These are phyloP conservation scores for Globisporangium radiosum DNA, from an alignment of 352 stramenopile species.

Conservation along the genomic window DNA sequence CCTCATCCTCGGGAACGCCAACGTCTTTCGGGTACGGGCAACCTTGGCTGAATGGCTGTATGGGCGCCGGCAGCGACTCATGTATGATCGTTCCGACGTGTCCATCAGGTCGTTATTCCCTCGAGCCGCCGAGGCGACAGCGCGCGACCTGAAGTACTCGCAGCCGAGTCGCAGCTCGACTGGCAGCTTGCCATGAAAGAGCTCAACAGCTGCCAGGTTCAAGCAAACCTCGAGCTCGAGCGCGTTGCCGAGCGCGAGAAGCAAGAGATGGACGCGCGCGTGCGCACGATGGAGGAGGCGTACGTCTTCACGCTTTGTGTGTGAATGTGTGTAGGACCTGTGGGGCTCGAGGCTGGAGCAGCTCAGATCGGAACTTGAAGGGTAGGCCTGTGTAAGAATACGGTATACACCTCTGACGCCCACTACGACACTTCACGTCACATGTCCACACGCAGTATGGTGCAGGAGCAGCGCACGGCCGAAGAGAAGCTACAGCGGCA, in stretches of 20 bases:
- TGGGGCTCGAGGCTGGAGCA: too few species aligned
- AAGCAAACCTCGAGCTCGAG: conserved; percentile 49
- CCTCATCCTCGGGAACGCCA: conserved; percentile 69
- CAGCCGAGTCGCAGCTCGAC: conserved; percentile 49
- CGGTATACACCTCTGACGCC: not conserved
- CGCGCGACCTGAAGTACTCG: conserved; percentile 21
- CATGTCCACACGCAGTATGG: conserved; percentile 27
- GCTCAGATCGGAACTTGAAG: too few species aligned
- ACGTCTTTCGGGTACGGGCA: conserved; percentile 51
- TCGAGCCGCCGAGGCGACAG: conserved; percentile 14
- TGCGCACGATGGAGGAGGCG: conserved; percentile 73
- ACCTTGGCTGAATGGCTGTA: too few species aligned
- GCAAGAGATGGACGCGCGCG: conserved; percentile 62
- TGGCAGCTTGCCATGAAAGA: conserved; percentile 81
- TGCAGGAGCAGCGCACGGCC: conserved; percentile 38
- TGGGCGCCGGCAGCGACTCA: too few species aligned
- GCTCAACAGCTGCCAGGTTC: conserved; percentile 69
- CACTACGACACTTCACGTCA: too few species aligned
- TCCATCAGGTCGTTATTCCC: conserved; percentile 46
- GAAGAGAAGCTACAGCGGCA: conserved; percentile 64
- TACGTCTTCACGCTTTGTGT: conserved; percentile 14
- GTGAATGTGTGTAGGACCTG: too few species aligned
- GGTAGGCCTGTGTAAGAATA: too few species aligned
- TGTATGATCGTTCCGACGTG: not conserved
- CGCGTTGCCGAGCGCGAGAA: conserved; percentile 60